These are phyloP conservation scores for Colletotrichum limetticola DNA, from an alignment of 2,329 filamentous ascomycete genomes.

Conservation along the genomic window DNA sequence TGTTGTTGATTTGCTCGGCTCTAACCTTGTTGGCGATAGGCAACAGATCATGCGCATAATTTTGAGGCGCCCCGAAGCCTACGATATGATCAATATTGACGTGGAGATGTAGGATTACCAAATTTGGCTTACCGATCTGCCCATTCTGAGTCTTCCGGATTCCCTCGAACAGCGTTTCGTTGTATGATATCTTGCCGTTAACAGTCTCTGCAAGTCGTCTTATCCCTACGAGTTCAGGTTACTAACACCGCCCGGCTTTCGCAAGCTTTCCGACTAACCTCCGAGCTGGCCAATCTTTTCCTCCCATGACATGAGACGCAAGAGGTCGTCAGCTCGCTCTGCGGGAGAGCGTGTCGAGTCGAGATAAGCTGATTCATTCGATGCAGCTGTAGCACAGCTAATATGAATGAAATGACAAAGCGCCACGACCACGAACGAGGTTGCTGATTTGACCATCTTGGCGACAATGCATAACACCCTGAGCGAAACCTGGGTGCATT, in stretches of 20 bases:
- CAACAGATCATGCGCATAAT: constrained; percentile 42
- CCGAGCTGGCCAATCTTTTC: constrained; percentile 31
- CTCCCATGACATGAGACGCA: constrained; percentile 26
- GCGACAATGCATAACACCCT: too few relatives aligned
- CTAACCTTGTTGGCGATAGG: constrained; percentile 41
- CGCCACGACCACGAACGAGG: background rate
- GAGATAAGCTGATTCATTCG: background rate
- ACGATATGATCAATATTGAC: background rate
- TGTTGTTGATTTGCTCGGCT: constrained; percentile 36
- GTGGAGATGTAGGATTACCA: too few relatives aligned
- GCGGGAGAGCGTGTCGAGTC: constrained; percentile 3
- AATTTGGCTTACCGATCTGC: constrained; percentile 15
- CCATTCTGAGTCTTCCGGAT: constrained; percentile 26
- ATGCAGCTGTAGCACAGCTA: background rate
- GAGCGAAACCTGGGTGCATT: too few relatives aligned
- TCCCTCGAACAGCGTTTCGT: constrained; percentile 24
- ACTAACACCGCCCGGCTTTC: too few relatives aligned
- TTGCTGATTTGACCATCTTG: constrained; percentile 1
- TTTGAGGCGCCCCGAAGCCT: constrained; percentile 43
- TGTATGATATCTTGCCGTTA: background rate
- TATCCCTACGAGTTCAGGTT: background rate
- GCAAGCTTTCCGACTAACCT: background rate
- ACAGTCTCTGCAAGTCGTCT: constrained; percentile 21
- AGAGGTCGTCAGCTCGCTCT: constrained; percentile 27
- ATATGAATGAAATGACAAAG: background rate